These are phyloP conservation scores for Ogataea siamensis DNA, from an alignment of 805 yeast species.

Conservation along the genomic window DNA sequence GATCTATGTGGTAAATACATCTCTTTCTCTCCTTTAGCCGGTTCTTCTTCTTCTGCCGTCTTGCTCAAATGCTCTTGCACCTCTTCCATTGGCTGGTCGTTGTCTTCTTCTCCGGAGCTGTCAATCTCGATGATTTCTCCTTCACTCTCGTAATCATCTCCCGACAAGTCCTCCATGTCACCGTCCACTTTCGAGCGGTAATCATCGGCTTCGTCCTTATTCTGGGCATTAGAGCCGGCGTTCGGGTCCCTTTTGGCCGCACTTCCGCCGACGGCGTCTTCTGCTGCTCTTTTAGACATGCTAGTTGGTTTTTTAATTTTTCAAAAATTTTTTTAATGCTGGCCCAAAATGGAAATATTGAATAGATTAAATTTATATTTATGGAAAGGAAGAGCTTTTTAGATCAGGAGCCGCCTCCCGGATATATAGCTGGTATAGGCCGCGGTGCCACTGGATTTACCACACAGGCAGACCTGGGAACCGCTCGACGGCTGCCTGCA, in stretches of 20 bases:
- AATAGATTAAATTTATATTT: constrained; percentile 4
- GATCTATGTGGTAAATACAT: constrained; percentile 87
- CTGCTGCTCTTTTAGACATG: constrained; percentile 38
- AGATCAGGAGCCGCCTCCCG: constrained; percentile 83
- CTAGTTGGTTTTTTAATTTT: constrained; percentile 1
- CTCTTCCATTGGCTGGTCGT: constrained; percentile 37
- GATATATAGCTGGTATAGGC: constrained; percentile 89
- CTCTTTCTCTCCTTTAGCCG: constrained; percentile 27
- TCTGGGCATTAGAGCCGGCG: constrained; percentile 16
- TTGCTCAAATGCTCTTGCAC: constrained; percentile 35
- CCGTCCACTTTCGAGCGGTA: constrained; percentile 58
- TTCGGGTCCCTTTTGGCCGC: constrained; percentile 22
- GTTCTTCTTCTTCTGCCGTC: constrained; percentile 37
- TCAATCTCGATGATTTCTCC: constrained; percentile 85
- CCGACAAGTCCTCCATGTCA: constrained; percentile 84
- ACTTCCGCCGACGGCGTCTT: constrained; percentile 18
- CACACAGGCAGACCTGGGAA: constrained; percentile 74
- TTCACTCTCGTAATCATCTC: constrained; percentile 90
- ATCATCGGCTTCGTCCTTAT: constrained; percentile 37
- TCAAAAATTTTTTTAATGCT: constrained; percentile 13
- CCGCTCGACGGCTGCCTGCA: constrained; percentile 37
- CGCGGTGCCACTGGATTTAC: constrained; percentile 95
- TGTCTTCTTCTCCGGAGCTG: constrained; percentile 50
- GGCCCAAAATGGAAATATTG: constrained; percentile 10
- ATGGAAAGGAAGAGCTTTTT: constrained; percentile 65